Percentiles rank a stretch among this genome's conserved stretches.
phyloP scores from a whole-genome alignment of 495 filamentous ascomycete species.

The Talaromyces proteolyticus region DNA sequence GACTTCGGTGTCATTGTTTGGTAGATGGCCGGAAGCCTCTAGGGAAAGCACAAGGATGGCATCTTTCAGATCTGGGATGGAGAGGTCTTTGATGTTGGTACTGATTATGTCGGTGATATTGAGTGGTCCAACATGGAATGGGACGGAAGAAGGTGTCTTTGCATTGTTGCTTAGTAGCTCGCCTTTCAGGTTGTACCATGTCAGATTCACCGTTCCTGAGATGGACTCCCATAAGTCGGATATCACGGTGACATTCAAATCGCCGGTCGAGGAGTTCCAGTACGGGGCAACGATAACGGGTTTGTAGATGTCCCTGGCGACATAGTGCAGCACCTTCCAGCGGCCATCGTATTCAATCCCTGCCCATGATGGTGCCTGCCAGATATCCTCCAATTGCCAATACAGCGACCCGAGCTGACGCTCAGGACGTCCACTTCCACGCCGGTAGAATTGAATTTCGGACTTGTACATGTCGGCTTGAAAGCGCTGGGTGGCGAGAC shows the following conservation, averaged over 20 bases:
- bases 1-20: slow-evolving; percentile 37
- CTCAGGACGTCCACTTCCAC: slow-evolving; percentile 53
- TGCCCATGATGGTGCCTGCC: slow-evolving; percentile 65
- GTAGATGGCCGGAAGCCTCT: slow-evolving; percentile 43
- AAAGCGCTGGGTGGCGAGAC: slow-evolving; percentile 60
- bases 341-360: slow-evolving; percentile 58
- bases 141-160: slow-evolving; percentile 19
- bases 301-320: slow-evolving; percentile 54
- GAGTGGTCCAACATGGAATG: slow-evolving; percentile 52
- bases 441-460: slow-evolving; percentile 62
- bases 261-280: slow-evolving; percentile 48
- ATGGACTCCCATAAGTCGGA: slow-evolving; percentile 36
- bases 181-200: slow-evolving; percentile 36
- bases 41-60: slow-evolving; percentile 52
- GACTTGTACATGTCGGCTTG: slow-evolving; percentile 61
- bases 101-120: slow-evolving; percentile 53
- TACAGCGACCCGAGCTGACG: slow-evolving; percentile 59
- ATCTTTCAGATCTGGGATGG: slow-evolving; percentile 30
- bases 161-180: slow-evolving; percentile 22
- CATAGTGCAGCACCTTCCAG: slow-evolving; percentile 61
- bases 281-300: slow-evolving; percentile 57
- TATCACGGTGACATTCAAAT: slow-evolving; percentile 54
- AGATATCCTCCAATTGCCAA: slow-evolving; percentile 68
- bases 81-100: slow-evolving; percentile 29
- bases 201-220: slow-evolving; percentile 26